Conservation (phyloP, 2,329 filamentous ascomycete species). For the Penicillium thymicola region DNA sequence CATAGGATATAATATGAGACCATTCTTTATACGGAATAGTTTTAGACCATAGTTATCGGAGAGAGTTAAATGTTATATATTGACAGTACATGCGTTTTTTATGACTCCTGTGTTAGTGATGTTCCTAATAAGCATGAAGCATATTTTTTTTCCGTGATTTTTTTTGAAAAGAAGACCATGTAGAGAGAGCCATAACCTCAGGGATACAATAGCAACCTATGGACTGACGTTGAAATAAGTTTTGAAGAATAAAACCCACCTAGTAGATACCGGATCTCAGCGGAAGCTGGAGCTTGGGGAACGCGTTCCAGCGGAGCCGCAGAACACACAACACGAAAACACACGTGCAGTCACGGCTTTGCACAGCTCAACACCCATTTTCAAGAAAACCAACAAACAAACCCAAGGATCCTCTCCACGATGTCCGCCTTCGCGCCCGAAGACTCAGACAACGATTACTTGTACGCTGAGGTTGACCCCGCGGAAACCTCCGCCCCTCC, state of each 20-base stretch:
- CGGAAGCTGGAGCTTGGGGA: not conserved
- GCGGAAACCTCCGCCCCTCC: constrained; percentile 17
- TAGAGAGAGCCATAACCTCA: not conserved
- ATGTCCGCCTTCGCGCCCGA: constrained; percentile 26
- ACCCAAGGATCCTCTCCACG: not conserved
- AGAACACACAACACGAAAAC: not conserved
- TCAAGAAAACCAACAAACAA: not conserved
- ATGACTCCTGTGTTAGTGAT: not conserved
- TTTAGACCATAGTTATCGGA: too few species aligned
- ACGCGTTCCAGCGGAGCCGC: constrained; percentile 4
- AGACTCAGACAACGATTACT: constrained; percentile 19
- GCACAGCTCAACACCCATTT: not conserved
- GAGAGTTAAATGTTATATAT: not conserved
- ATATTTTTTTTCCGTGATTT: not conserved
- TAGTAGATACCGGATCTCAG: not conserved
- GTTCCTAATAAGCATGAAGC: not conserved
- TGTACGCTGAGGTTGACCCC: constrained; percentile 19
- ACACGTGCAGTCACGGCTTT: not conserved
- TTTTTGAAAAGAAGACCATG: not conserved
- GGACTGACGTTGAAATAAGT: constrained; percentile 1
- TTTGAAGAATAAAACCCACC: not conserved
- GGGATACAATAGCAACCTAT: not conserved
- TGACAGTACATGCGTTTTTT: not conserved
- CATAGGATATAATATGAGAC: not conserved
- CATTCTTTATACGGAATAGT: too few species aligned